These are phyloP conservation scores for Capsicum chinense DNA, from an alignment of 257 asterid species.

Conservation along the genomic window DNA sequence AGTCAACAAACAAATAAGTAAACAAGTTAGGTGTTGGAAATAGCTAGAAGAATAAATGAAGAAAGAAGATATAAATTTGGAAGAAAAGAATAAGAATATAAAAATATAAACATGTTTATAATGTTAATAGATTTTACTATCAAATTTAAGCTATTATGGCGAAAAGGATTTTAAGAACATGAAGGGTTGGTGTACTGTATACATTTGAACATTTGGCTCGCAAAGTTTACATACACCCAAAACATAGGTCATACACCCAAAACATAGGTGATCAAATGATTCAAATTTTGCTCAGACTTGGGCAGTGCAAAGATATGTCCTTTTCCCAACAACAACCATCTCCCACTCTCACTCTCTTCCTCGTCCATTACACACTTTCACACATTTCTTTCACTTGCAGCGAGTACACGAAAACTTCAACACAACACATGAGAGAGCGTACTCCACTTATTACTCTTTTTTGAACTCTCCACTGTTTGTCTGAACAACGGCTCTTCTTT, in stretches of 20 bases:
- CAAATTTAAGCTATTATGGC: no score
- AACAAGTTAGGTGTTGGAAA: no score
- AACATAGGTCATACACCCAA: neutral
- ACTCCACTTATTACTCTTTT: neutral
- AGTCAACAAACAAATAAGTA: no score
- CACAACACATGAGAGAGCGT: conserved; percentile 24
- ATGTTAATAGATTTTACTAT: no score
- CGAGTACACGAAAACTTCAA: neutral
- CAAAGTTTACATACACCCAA: neutral
- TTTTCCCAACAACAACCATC: conserved; percentile 39
- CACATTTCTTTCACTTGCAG: neutral
- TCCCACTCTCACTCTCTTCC: neutral
- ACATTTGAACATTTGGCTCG: neutral
- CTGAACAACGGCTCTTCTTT: conserved; percentile 52
- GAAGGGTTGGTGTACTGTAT: neutral
- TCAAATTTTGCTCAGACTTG: conserved; percentile 46
- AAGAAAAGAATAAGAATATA: no score
- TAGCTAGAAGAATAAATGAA: no score
- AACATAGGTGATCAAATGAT: neutral
- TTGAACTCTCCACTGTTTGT: conserved; percentile 34
- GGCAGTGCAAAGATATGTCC: conserved; percentile 58
- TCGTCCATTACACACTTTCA: neutral
- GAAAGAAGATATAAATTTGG: no score
- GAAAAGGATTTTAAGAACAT: no score
- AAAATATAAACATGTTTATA: no score